These are phyloP conservation scores for Pythium guiyangense DNA, from an alignment of 352 stramenopile genomes.

Conservation along the genomic window DNA sequence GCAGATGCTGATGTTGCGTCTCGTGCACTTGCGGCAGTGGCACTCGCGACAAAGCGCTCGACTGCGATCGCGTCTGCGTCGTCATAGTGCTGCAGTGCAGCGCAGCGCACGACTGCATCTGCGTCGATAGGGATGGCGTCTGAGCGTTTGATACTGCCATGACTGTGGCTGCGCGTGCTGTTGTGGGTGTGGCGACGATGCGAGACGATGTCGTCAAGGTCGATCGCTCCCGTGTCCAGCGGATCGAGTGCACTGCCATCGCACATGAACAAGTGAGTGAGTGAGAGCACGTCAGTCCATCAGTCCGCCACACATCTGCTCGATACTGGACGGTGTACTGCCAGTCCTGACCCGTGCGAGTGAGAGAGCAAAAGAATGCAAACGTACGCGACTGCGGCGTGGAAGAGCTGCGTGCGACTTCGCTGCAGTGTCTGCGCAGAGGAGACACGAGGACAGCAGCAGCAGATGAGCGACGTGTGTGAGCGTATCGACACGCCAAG, in stretches of 20 bases:
- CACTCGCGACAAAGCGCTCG: slow-evolving; percentile 5
- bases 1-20: neutral
- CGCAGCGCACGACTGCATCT: slow-evolving; percentile 14
- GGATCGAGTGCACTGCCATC: slow-evolving; percentile 14
- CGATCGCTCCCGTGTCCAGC: slow-evolving; percentile 10
- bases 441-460: no score
- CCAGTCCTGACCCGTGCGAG: no score
- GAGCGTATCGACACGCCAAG: no score
- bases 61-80: slow-evolving; percentile 7
- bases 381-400: slow-evolving; percentile 29
- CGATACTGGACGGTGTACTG: no score
- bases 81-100: slow-evolving; percentile 23
- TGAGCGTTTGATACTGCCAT: no score
- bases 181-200: neutral
- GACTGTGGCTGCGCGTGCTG: no score
- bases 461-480: no score
- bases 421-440: slow-evolving; percentile 17
- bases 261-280: neutral
- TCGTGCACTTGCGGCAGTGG: no score
- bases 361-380: no score
- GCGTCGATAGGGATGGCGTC: slow-evolving; percentile 16
- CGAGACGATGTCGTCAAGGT: slow-evolving; percentile 12
- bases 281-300: no score
- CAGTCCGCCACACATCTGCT: no score
- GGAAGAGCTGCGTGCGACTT: slow-evolving; percentile 16